phyloP scores from a whole-genome alignment of 345 rosid species.

The Euphorbia lathyris region DNA sequence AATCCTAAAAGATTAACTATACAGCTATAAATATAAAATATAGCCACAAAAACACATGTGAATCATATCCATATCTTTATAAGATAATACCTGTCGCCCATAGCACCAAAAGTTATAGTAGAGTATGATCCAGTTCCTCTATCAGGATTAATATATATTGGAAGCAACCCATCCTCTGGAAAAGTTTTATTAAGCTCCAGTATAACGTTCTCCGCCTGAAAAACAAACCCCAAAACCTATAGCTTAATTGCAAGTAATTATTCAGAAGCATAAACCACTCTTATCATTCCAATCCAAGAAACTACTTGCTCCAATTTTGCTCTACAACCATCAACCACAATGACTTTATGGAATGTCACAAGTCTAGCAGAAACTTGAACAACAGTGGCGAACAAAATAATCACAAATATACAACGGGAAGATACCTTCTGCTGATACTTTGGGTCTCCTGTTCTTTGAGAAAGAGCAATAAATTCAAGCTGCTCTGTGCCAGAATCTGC shows the following conservation, averaged over 20 bases:
- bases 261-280: not conserved
- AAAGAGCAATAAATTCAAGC: constrained; percentile 94
- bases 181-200: constrained; percentile 64
- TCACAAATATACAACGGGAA: not conserved
- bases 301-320: not conserved
- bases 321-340: not conserved
- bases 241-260: not conserved
- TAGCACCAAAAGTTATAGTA: constrained; percentile 92
- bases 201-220: constrained; percentile 86
- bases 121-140: constrained; percentile 58
- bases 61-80: not conserved
- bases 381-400: constrained; percentile 5
- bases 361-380: not conserved
- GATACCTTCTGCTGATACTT: constrained; percentile 89
- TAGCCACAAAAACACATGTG: not conserved
- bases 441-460: constrained; percentile 92
- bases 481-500: constrained; percentile 99
- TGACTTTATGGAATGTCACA: not conserved
- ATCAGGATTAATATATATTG: constrained; percentile 74
- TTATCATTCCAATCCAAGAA: not conserved
- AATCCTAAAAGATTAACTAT: not conserved
- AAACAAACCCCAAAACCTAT: constrained; percentile 9
- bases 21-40: not conserved
- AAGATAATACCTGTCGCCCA: constrained; percentile 88
- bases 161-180: constrained; percentile 92